Percentiles rank a stretch among this genome's conserved stretches.
phyloP scores from a whole-genome alignment of 345 rosid species.

The Acer campestre region DNA sequence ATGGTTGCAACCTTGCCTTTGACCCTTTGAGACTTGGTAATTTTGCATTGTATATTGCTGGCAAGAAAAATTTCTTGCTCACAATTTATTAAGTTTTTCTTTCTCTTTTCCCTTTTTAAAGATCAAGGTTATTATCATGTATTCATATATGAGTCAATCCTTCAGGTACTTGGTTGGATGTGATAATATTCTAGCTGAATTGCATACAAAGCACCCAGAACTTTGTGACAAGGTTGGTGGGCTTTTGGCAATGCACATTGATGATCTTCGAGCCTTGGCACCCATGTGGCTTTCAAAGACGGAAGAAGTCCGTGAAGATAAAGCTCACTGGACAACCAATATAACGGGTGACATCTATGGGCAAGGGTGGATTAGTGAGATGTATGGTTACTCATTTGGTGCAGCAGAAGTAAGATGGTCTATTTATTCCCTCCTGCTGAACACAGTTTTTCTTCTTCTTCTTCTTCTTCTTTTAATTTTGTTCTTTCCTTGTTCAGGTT shows the following conservation, averaged over 20 bases:
- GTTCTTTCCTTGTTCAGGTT: constrained; percentile 52
- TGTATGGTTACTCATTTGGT: constrained; percentile 99
- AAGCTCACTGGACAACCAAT: constrained; percentile 92
- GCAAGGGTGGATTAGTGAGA: constrained; percentile 97
- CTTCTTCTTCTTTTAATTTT: constrained; percentile 7
- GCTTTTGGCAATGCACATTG: constrained; percentile 95
- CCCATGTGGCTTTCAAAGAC: constrained; percentile 98
- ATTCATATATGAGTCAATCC: constrained; percentile 11
- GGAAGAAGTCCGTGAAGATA: constrained; percentile 93
- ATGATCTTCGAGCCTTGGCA: constrained; percentile 88
- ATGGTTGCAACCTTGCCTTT: neutral
- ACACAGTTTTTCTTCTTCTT: neutral
- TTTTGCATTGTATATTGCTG: constrained; percentile 8
- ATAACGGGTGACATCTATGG: constrained; percentile 97
- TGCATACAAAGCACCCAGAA: constrained; percentile 83
- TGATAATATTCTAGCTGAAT: constrained; percentile 77
- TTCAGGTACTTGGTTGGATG: constrained; percentile 91
- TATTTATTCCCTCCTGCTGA: constrained; percentile 16
- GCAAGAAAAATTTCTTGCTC: neutral
- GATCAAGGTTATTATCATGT: constrained; percentile 4
- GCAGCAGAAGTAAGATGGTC: constrained; percentile 78
- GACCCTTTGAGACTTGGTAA: neutral
- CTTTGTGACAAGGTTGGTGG: constrained; percentile 99
- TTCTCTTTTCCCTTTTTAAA: neutral
- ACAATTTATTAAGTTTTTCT: neutral